Conservation (phyloP, 148 eudicot species). For the Heliosperma pusillum region DNA sequence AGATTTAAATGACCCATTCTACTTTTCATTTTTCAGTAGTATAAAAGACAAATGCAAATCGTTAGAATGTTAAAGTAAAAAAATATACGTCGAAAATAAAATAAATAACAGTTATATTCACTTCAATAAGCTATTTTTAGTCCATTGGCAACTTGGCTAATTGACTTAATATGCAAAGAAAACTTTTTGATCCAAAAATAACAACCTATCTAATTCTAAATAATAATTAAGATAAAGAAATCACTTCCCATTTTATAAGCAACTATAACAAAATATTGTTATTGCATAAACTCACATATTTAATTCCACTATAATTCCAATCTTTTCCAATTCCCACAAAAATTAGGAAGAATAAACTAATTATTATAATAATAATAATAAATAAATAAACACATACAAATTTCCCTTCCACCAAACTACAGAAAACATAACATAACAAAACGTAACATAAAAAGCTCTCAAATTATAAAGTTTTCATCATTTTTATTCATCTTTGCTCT, state of each 20-base stretch:
- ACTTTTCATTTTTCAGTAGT: not conserved
- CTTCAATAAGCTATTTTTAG: slow-evolving; percentile 38
- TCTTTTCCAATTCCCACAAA: not conserved
- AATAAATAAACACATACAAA: slow-evolving; percentile 7
- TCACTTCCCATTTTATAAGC: slow-evolving; percentile 11
- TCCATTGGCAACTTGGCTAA: slow-evolving; percentile 42
- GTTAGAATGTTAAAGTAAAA: too few species aligned
- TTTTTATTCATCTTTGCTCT: slow-evolving; percentile 2
- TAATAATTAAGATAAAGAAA: not conserved
- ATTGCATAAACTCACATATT: not conserved
- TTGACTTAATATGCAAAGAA: slow-evolving; percentile 34
- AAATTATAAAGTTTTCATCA: slow-evolving; percentile 3
- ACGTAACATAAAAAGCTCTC: slow-evolving; percentile 15
- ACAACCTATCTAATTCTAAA: not conserved
- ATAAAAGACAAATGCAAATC: not conserved
- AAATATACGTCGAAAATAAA: not conserved
- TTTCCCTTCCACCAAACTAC: slow-evolving; percentile 21
- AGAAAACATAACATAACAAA: slow-evolving; percentile 3
- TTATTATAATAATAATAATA: slow-evolving; percentile 1
- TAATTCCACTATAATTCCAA: not conserved
- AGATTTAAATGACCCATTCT: too few species aligned
- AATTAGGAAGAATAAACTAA: not conserved
- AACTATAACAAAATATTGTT: slow-evolving; percentile 12
- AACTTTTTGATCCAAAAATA: slow-evolving; percentile 12
- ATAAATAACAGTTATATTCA: slow-evolving; percentile 22